phyloP scores from a whole-genome alignment of 2,329 filamentous ascomycete genomes.

The Cercospora citrullina region DNA sequence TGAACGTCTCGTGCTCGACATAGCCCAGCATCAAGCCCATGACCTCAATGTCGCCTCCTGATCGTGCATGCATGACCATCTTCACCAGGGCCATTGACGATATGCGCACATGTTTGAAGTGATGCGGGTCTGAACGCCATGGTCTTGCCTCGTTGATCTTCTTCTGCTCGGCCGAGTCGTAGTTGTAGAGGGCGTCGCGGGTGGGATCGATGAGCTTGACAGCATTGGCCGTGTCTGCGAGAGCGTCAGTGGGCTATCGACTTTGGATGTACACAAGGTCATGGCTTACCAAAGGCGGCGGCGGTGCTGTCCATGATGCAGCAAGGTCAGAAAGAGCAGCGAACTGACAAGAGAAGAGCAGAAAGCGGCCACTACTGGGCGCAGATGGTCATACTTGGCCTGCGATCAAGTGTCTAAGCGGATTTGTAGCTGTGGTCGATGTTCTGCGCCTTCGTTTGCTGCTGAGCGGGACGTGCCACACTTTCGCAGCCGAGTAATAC shows the following conservation, averaged over 20 bases:
- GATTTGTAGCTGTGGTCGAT: not conserved
- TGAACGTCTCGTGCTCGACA: constrained; percentile 77
- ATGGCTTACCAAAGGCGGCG: constrained; percentile 12
- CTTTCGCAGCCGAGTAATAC: not conserved
- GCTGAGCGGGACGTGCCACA: not conserved
- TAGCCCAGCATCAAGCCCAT: constrained; percentile 99
- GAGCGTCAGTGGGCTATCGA: constrained; percentile 9
- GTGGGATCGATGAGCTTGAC: constrained; percentile 76
- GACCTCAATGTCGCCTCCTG: constrained; percentile 85
- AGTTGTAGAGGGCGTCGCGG: constrained; percentile 89
- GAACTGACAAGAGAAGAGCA: constrained; percentile 11
- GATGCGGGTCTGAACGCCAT: constrained; percentile 75
- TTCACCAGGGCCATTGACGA: constrained; percentile 92
- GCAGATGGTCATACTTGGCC: constrained; percentile 28
- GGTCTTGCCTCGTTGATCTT: constrained; percentile 64
- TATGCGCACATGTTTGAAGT: constrained; percentile 93
- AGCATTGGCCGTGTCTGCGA: constrained; percentile 80
- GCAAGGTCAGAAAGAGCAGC: not conserved
- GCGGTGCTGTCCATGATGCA: constrained; percentile 40
- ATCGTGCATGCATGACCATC: constrained; percentile 99
- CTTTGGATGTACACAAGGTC: not conserved
- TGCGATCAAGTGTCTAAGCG: not conserved
- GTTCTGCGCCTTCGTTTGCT: constrained; percentile 8
- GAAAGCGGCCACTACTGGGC: constrained; percentile 10
- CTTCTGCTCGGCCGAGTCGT: constrained; percentile 69